These are phyloP conservation scores for Populus tomentosa DNA, from an alignment of 441 rosid genomes.

Conservation along the genomic window DNA sequence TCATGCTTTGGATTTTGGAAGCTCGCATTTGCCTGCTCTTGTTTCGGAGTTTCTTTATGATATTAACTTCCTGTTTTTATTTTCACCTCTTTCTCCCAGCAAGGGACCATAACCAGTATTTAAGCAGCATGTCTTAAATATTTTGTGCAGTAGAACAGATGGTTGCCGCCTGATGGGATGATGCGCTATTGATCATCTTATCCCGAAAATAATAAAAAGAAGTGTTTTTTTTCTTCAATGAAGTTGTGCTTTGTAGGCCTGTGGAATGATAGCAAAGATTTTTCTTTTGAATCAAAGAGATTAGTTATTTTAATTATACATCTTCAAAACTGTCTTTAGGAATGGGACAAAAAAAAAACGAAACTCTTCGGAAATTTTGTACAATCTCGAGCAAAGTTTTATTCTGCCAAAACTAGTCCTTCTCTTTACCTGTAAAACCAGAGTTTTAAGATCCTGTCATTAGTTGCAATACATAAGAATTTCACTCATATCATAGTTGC, in stretches of 20 bases:
- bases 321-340: not conserved
- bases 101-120: not conserved
- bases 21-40: not conserved
- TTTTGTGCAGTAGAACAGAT: not conserved
- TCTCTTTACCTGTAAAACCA: not conserved
- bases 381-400: not conserved
- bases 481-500: not conserved
- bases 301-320: not conserved
- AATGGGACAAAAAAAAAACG: not conserved
- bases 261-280: not conserved
- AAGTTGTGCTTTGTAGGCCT: not conserved
- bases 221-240: not conserved
- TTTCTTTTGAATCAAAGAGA: not conserved
- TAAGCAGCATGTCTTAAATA: not conserved
- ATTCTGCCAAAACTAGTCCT: not conserved
- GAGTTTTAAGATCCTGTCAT: not conserved
- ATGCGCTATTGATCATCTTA: not conserved
- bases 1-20: not conserved
- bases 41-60: not conserved
- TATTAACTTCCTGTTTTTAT: not conserved
- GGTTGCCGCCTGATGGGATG: not conserved
- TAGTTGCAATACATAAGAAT: not conserved
- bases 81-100: not conserved
- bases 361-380: not conserved
- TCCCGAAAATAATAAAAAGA: not conserved